These are phyloP conservation scores for Clathrospora elynae DNA, from an alignment of 2,329 filamentous ascomycete genomes.

Conservation along the genomic window DNA sequence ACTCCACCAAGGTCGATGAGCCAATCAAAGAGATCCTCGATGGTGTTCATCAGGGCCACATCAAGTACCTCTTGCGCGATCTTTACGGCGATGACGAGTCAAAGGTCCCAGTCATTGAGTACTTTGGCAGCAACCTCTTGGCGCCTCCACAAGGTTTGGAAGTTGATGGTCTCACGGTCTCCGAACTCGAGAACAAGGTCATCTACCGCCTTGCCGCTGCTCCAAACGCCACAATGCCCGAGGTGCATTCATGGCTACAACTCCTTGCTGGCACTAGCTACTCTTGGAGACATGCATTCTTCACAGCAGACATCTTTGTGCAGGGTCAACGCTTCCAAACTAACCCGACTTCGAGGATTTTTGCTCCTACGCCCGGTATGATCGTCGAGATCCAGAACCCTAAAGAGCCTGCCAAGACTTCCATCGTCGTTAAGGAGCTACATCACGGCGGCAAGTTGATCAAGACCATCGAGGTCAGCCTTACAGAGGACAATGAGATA, in stretches of 20 bases:
- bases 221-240: slow-evolving; percentile 74
- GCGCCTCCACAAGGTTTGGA: slow-evolving; percentile 69
- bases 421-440: slow-evolving; percentile 86
- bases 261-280: slow-evolving; percentile 83
- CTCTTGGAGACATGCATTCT: slow-evolving; percentile 93
- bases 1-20: slow-evolving; percentile 87
- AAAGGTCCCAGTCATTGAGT: slow-evolving; percentile 84
- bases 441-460: slow-evolving; percentile 83
- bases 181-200: slow-evolving; percentile 77
- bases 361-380: slow-evolving; percentile 82
- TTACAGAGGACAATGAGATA: slow-evolving; percentile 78
- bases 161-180: slow-evolving; percentile 83
- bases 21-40: slow-evolving; percentile 95
- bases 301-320: slow-evolving; percentile 90
- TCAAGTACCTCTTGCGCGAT: slow-evolving; percentile 76
- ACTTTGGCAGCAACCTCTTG: slow-evolving; percentile 88
- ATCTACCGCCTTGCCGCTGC: slow-evolving; percentile 82
- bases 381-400: slow-evolving; percentile 86
- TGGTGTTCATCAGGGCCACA: slow-evolving; percentile 86
- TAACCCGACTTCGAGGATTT: slow-evolving; percentile 91
- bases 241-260: slow-evolving; percentile 81
- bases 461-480: slow-evolving; percentile 84
- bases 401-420: slow-evolving; percentile 79
- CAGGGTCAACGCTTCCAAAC: slow-evolving; percentile 97
- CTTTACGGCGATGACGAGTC: slow-evolving; percentile 75